Evolutionary conservation across 148 eudicot genomes (phyloP), one percentile per base, ranked within the genome.

Genomic region (Talinum fruticosum): DNA sequence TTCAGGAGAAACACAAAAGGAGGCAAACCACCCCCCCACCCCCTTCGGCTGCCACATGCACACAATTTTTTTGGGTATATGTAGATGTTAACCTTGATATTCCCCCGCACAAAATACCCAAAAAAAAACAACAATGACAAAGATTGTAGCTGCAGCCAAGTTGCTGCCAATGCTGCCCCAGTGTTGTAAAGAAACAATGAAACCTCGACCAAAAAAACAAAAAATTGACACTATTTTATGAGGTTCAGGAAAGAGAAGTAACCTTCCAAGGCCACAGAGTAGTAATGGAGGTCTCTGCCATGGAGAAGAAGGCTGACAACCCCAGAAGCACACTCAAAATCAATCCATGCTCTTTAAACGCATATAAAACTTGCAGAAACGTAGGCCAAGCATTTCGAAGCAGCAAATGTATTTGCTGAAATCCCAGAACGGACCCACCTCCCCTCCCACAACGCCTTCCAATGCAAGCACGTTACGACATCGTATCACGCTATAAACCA

Each of bases 231-330:
- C 10, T 16, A 35, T 7, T 35, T 35, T 37, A 35, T 69, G 29
- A 7, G 35, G 8, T 0, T 69, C 2, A 61, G 44, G 14, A 19
- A 26, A n/a, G 28, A 76, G 79, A 61, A 77, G 3, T 26, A 76
- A 81, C 83, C 83, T 81, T 81, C 83, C 83, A 81, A 65, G 83
- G 83, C 80, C 83, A 81, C 4, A 81, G 73, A 8, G 83, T 81
- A 36, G 79, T 81, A 49, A 81, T 81, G 21, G 83, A 81, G 47
- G 83, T 81, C 76, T 81, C 83, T 15, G 80, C 83, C 83, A 81
- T 81, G 41, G 83, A 81, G 75, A 81, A 81, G 73, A 81, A 81
- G 28, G 76, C 79, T 24, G 79, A 81, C 72, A 81, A 66, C 35
- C 79, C 76, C 69, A 81, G 77, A 47, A 81, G 77, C 38, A 73